These are phyloP conservation scores for Prunus armeniaca DNA, from an alignment of 306 rosid species.

Conservation along the genomic window DNA sequence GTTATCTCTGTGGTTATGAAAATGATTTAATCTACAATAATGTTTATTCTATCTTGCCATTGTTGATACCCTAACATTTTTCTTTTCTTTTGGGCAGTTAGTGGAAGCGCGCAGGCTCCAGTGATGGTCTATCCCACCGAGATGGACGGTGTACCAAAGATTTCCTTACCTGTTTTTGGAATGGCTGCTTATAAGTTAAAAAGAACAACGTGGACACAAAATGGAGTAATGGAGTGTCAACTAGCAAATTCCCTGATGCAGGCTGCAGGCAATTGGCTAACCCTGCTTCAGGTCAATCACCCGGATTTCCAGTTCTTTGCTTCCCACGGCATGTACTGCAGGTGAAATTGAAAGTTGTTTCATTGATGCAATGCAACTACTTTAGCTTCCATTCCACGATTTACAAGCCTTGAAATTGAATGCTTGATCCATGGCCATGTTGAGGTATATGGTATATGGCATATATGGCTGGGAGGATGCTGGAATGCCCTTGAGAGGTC, in stretches of 20 bases:
- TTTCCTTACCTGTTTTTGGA: slow-evolving; percentile 60
- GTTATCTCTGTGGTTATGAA: neutral
- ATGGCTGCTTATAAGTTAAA: slow-evolving; percentile 81
- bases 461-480: slow-evolving; percentile 19
- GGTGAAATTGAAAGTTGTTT: slow-evolving; percentile 38
- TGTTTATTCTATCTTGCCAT: slow-evolving; percentile 14
- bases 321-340: slow-evolving; percentile 48
- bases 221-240: slow-evolving; percentile 49
- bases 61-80: slow-evolving; percentile 18
- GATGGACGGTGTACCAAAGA: slow-evolving; percentile 51
- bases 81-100: slow-evolving; percentile 34
- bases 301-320: slow-evolving; percentile 81
- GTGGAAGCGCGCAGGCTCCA: slow-evolving; percentile 47
- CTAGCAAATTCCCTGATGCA: slow-evolving; percentile 54
- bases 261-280: slow-evolving; percentile 75
- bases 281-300: slow-evolving; percentile 65
- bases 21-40: slow-evolving; percentile 5
- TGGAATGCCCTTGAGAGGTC: slow-evolving; percentile 10
- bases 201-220: slow-evolving; percentile 63
- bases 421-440: slow-evolving; percentile 10
- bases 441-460: slow-evolving; percentile 3
- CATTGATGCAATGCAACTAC: neutral
- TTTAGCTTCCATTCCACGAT: slow-evolving; percentile 22
- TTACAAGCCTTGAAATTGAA: slow-evolving; percentile 28
- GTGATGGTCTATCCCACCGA: slow-evolving; percentile 51